Conservation (phyloP, 2,329 filamentous ascomycete genomes). For the Fusarium scirpi region DNA sequence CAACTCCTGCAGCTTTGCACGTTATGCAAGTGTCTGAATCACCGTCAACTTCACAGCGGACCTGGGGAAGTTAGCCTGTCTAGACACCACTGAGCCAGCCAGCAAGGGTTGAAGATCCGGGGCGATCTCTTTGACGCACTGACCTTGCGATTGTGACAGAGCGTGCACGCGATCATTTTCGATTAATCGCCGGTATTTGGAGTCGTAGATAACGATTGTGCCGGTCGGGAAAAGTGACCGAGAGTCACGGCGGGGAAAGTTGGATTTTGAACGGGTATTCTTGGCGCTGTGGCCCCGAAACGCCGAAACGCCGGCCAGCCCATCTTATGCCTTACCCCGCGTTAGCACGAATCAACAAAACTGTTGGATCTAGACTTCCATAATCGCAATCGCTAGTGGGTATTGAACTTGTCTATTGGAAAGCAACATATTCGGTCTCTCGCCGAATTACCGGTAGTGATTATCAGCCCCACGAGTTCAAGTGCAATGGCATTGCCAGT, state of each 20-base stretch:
- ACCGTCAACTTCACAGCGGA: not conserved
- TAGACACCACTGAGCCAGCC: not conserved
- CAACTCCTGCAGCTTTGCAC: not conserved
- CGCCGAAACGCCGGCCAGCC: not conserved
- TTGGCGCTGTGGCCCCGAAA: not conserved
- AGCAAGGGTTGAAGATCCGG: not conserved
- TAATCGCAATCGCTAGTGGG: not conserved
- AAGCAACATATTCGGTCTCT: not conserved
- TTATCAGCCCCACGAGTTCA: not conserved
- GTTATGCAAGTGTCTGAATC: not conserved
- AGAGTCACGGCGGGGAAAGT: not conserved
- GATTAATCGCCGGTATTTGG: not conserved
- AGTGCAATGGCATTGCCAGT: not conserved
- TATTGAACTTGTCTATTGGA: not conserved
- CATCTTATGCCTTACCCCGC: not conserved
- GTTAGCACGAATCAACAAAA: not conserved
- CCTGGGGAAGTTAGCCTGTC: not conserved
- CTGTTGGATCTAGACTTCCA: not conserved
- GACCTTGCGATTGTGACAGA: constrained; percentile 3
- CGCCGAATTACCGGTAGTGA: not conserved
- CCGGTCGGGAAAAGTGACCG: not conserved
- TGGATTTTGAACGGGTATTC: not conserved
- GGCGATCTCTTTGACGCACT: not conserved
- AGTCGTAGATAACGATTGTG: not conserved
- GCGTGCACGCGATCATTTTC: not conserved